Base-by-base conservation (phyloP, 495 filamentous ascomycete species). In the Trichoderma reesei region DNA sequence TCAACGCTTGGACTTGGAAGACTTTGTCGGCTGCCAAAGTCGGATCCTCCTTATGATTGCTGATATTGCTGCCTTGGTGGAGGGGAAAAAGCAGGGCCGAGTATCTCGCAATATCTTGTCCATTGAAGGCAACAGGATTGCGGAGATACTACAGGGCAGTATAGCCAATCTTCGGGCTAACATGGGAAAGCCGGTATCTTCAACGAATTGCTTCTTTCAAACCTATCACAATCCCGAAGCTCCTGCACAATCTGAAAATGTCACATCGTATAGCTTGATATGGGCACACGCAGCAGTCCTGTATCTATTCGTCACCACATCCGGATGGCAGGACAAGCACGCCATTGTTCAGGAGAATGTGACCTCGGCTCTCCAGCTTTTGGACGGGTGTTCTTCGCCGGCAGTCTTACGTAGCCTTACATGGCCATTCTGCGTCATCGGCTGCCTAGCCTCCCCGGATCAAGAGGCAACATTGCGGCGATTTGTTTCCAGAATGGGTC, bases 361-460 rank as follows among this genome's bases (percentile, higher is more conserved):
- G 7, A 60, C 60, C 0, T 67, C 59, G 41, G 74, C 76, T 20
- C 63, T 80, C 3, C 67, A 72, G 41, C 59, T 79, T 63, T 38
- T 80, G 8, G 41, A 60, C 3, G 31, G 68, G 11, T 66, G 80
- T 39, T 65, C 67, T 1, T 48, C 62, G 9, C 67, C 67, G 0
- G 63, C 65, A 34, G 70, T 66, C 60, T 64, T 83, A 16, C 70
- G 78, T 1, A 78, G 78, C n/a, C 67, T 79, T 38, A 74, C 76
- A 7, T 84, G 80, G 80, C 80, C 82, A 1, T 77, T 82, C 59
- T 78, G 75, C 63, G 70, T 83, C 3, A 77, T 78, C n/a, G 80
- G 82, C 34, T 83, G 78, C 64, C 71, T 84, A n/a, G 79, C 82
- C 1, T 65, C 70, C 3, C 72, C 72, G 5, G 71, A 66, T 7